Percentiles rank a stretch among this genome's conserved stretches.
Evolutionary conservation across 2,329 filamentous ascomycete genomes (phyloP).

Genomic region (Allantophomopsis cytisporea): DNA sequence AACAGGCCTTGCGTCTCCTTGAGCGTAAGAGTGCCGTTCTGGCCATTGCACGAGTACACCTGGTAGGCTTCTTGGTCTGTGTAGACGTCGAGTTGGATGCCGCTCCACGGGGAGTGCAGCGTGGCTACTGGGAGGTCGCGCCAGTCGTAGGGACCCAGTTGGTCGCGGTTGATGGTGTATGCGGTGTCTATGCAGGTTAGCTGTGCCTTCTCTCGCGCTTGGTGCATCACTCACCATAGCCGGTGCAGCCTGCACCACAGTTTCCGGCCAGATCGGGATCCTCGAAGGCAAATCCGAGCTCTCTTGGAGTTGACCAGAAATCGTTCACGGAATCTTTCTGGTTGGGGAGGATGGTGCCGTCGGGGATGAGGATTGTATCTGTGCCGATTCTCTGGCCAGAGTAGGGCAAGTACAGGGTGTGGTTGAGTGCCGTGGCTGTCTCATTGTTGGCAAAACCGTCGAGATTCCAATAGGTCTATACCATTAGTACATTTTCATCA

Average conservation of each 20-base stretch:
- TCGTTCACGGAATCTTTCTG: conserved; percentile 56
- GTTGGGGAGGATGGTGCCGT: conserved; percentile 62
- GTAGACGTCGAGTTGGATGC: conserved; percentile 71
- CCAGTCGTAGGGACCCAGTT: conserved; percentile 49
- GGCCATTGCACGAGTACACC: conserved; percentile 70
- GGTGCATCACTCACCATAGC: conserved; percentile 46
- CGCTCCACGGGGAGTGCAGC: conserved; percentile 61
- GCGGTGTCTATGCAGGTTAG: conserved; percentile 38
- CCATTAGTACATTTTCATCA: conserved; percentile 10
- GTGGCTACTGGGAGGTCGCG: conserved; percentile 45
- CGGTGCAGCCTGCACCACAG: conserved; percentile 71
- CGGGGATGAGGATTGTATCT: conserved; percentile 62
- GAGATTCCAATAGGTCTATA: conserved; percentile 70
- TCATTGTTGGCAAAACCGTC: conserved; percentile 66
- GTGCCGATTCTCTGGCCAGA: conserved; percentile 54
- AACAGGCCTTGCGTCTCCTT: conserved; percentile 58
- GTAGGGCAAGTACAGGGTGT: conserved; percentile 62
- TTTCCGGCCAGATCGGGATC: conserved; percentile 51
- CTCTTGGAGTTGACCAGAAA: conserved; percentile 72
- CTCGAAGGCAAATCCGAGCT: conserved; percentile 57
- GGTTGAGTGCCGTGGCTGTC: conserved; percentile 51
- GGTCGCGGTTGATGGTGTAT: conserved; percentile 52
- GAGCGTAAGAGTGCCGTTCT: conserved; percentile 50
- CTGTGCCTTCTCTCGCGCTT: too few species aligned
- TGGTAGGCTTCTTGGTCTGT: conserved; percentile 81